phyloP scores from a whole-genome alignment of 495 filamentous ascomycete genomes.

The Hyphodiscus hymeniophilus region DNA sequence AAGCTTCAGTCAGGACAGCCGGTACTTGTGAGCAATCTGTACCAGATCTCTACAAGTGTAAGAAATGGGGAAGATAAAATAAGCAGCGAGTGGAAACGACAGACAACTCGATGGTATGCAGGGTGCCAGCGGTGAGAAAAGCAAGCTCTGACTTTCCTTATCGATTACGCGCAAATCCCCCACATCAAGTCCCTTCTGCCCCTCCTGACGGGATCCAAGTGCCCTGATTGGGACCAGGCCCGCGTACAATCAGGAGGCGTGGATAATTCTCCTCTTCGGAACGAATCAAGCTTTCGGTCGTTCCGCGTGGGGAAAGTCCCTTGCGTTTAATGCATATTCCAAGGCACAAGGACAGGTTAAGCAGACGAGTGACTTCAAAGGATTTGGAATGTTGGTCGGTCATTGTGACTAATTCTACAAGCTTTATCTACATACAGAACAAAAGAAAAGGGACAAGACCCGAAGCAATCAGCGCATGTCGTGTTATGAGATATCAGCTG shows the following conservation, averaged over 20 bases:
- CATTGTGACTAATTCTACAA: slow-evolving; percentile 16
- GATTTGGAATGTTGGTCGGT: no score
- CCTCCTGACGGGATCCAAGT: neutral
- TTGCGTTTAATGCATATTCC: no score
- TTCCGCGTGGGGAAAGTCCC: neutral
- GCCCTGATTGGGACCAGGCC: neutral
- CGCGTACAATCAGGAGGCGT: no score
- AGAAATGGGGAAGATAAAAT: neutral
- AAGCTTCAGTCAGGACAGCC: no score
- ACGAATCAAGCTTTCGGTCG: neutral
- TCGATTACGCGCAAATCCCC: slow-evolving; percentile 8
- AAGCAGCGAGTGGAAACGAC: neutral
- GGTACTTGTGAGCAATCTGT: no score
- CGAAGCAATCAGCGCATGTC: neutral
- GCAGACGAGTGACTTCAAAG: no score
- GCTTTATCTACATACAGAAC: slow-evolving; percentile 16
- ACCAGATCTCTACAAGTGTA: no score
- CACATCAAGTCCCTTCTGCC: slow-evolving; percentile 1
- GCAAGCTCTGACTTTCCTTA: slow-evolving; percentile 14
- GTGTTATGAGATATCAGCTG: slow-evolving; percentile 16
- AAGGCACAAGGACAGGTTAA: no score
- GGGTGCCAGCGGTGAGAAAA: slow-evolving; percentile 7
- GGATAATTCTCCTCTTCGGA: neutral
- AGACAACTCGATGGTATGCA: neutral
- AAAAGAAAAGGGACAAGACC: slow-evolving; percentile 1